A percentile compares a stretch with the other conserved stretches of the same genome.
These are phyloP conservation scores for Micractinium sp. DNA, from an alignment of 139 green algal genomes.

Conservation along the genomic window DNA sequence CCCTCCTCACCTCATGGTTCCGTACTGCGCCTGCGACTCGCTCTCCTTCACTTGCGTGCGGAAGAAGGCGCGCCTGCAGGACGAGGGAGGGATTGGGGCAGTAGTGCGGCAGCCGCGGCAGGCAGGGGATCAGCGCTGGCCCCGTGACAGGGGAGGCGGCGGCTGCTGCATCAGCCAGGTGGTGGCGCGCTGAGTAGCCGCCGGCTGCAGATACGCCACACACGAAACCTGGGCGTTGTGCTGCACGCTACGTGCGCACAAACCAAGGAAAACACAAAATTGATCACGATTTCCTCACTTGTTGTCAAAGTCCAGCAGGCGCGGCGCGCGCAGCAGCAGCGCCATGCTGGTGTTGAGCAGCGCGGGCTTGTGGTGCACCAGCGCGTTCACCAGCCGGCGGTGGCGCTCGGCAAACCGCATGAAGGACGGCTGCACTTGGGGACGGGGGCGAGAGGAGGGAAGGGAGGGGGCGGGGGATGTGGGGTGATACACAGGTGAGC, in stretches of 20 bases:
- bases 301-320: constrained; percentile 98
- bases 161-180: no score
- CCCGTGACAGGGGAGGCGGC: no score
- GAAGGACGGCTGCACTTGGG: constrained; percentile 31
- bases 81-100: background rate
- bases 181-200: background rate
- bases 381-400: constrained; percentile 88
- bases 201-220: no score
- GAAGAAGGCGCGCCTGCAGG: constrained; percentile 75
- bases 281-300: constrained; percentile 64
- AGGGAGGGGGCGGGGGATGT: background rate
- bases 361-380: constrained; percentile 76
- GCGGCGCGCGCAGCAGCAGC: constrained; percentile 80
- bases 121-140: background rate
- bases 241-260: no score
- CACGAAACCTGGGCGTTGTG: no score
- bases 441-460: background rate
- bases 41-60: constrained; percentile 59
- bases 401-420: constrained; percentile 87
- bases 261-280: background rate
- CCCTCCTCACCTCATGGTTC: constrained; percentile 39
- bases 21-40: constrained; percentile 63
- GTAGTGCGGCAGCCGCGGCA: background rate
- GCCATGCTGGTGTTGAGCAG: constrained; percentile 85
- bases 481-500: background rate